Evolutionary conservation across 768 basidiomycete genomes (phyloP).

Genomic region (Agaricus subrufescens): DNA sequence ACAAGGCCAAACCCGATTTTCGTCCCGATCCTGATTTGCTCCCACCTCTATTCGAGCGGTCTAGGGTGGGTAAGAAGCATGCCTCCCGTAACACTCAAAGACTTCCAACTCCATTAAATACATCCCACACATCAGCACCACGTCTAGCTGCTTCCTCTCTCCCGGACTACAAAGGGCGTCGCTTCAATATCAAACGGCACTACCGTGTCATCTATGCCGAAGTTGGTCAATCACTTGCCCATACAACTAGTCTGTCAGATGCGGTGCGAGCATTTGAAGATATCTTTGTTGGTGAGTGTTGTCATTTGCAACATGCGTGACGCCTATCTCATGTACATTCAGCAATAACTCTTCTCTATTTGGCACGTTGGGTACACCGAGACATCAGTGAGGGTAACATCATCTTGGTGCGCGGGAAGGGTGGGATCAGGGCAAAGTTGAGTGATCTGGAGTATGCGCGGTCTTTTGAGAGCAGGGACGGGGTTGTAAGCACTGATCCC

Average conservation of each 20-base stretch:
- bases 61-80: no score
- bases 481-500: background rate
- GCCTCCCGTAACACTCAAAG: no score
- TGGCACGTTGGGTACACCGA: conserved; percentile 8
- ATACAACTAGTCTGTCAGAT: conserved; percentile 20
- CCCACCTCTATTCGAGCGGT: no score
- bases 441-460: conserved; percentile 10
- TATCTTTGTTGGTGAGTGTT: background rate
- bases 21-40: background rate
- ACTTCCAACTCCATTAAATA: background rate
- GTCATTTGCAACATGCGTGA: background rate
- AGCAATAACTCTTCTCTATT: conserved; percentile 7
- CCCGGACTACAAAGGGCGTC: background rate
- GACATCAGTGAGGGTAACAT: conserved; percentile 9
- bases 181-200: background rate
- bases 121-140: background rate
- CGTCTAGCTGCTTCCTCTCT: background rate
- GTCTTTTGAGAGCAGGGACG: background rate
- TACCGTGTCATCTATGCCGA: conserved; percentile 1
- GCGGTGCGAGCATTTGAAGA: background rate
- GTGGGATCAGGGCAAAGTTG: background rate
- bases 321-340: background rate
- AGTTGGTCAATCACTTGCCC: conserved; percentile 14
- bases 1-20: background rate
- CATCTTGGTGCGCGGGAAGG: background rate